These are phyloP conservation scores for Xylariomycetidae sp. DNA, from an alignment of 2,329 filamentous ascomycete genomes.

Conservation along the genomic window DNA sequence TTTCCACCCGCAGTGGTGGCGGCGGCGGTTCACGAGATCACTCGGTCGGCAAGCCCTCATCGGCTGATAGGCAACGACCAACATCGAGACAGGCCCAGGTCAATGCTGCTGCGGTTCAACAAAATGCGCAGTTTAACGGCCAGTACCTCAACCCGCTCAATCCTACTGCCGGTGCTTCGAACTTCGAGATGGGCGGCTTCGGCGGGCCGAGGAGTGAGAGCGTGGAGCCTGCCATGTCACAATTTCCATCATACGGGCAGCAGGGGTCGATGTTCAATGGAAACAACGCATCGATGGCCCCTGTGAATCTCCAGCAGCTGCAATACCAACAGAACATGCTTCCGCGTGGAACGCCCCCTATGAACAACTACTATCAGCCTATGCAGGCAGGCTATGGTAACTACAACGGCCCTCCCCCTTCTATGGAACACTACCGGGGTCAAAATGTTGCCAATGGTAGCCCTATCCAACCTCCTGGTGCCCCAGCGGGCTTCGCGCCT, in stretches of 20 bases:
- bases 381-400: slow-evolving; percentile 53
- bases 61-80: slow-evolving; percentile 51
- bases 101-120: slow-evolving; percentile 27
- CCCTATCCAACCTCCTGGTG: slow-evolving; percentile 42
- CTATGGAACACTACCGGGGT: slow-evolving; percentile 53
- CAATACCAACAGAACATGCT: slow-evolving; percentile 58
- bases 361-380: slow-evolving; percentile 53
- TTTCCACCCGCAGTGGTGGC: slow-evolving; percentile 61
- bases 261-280: slow-evolving; percentile 50
- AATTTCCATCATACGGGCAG: slow-evolving; percentile 47
- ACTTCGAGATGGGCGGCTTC: slow-evolving; percentile 48
- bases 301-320: slow-evolving; percentile 49
- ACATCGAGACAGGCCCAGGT: slow-evolving; percentile 48
- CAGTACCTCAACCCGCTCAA: slow-evolving; percentile 52
- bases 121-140: slow-evolving; percentile 36
- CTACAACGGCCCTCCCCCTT: slow-evolving; percentile 44
- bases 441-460: slow-evolving; percentile 47
- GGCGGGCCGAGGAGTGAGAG: slow-evolving; percentile 48
- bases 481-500: slow-evolving; percentile 26
- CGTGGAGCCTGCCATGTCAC: slow-evolving; percentile 43
- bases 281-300: slow-evolving; percentile 39
- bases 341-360: slow-evolving; percentile 46
- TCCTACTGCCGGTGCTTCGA: slow-evolving; percentile 32
- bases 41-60: slow-evolving; percentile 37
- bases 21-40: slow-evolving; percentile 41